Conservation (phyloP, 768 basidiomycete species). For the Suillus variegatus region DNA sequence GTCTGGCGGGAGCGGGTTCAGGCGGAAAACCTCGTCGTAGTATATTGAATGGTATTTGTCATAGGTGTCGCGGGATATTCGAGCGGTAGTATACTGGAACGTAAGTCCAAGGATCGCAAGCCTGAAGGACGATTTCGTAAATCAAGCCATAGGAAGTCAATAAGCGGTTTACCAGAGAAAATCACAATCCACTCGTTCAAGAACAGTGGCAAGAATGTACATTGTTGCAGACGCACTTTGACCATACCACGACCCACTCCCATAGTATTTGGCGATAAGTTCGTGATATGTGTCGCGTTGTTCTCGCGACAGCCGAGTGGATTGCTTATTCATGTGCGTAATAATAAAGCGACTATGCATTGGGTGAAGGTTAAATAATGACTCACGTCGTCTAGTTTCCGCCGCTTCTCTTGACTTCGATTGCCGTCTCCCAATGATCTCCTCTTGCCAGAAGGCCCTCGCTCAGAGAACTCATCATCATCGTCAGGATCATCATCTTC, state of each 20-base stretch:
- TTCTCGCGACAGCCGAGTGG: conserved; percentile 64
- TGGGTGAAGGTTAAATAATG: conserved; percentile 16
- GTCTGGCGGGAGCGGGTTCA: conserved; percentile 66
- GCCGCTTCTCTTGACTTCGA: conserved; percentile 54
- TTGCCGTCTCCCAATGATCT: conserved; percentile 43
- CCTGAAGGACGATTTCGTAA: conserved; percentile 44
- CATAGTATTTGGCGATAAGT: conserved; percentile 80
- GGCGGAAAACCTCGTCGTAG: conserved; percentile 88
- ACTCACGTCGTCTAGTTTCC: conserved; percentile 51
- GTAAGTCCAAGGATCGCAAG: conserved; percentile 92
- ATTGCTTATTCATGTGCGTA: conserved; percentile 36
- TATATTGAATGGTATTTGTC: conserved; percentile 80
- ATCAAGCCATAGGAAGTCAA: background rate
- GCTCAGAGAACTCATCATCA: conserved; percentile 40
- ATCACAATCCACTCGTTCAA: conserved; percentile 93
- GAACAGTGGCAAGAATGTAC: conserved; percentile 86
- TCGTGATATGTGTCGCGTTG: conserved; percentile 65
- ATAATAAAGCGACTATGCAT: background rate
- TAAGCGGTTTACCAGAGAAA: conserved; percentile 69
- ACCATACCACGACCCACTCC: conserved; percentile 81
- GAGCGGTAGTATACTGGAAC: conserved; percentile 85
- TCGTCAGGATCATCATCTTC: conserved; percentile 41
- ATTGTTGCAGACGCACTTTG: conserved; percentile 89
- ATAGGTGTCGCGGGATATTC: conserved; percentile 85
- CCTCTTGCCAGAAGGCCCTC: conserved; percentile 48